A percentile compares a stretch with the other conserved stretches of the same genome.
Conservation (phyloP, 2,329 filamentous ascomycete genomes). For the Botryotinia convoluta region DNA sequence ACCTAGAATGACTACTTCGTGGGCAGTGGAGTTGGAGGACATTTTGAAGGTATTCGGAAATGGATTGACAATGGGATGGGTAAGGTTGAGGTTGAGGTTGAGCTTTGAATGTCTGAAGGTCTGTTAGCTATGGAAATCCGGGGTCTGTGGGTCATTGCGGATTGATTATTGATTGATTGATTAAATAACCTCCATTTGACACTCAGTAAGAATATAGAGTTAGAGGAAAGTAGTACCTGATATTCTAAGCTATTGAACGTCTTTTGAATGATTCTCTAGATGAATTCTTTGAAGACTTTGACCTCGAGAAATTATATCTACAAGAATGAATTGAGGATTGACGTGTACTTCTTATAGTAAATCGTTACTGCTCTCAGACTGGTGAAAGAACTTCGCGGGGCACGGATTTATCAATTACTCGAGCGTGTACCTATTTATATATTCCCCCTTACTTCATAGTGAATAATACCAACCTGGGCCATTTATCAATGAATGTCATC, state of each 20-base stretch:
- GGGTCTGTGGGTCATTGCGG: background rate
- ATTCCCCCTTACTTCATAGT: background rate
- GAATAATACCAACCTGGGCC: background rate
- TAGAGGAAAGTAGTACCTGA: background rate
- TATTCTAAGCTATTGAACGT: background rate
- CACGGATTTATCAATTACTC: background rate
- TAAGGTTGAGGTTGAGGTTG: background rate
- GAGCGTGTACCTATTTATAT: background rate
- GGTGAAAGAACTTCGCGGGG: background rate
- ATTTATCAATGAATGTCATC: background rate
- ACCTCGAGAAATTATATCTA: background rate
- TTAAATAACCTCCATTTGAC: background rate
- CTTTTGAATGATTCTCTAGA: background rate
- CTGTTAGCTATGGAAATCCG: background rate
- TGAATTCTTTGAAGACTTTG: background rate
- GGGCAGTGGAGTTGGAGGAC: slow-evolving; percentile 6
- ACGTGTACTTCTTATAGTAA: background rate
- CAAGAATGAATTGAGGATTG: background rate
- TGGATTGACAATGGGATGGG: background rate
- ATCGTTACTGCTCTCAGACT: background rate
- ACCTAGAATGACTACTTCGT: slow-evolving; percentile 49
- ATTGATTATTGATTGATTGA: background rate
- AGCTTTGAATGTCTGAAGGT: background rate
- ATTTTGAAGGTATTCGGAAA: slow-evolving; percentile 5
- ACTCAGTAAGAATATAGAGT: background rate